phyloP scores from a whole-genome alignment of 164 flowering plant species.

The Piper betle region DNA sequence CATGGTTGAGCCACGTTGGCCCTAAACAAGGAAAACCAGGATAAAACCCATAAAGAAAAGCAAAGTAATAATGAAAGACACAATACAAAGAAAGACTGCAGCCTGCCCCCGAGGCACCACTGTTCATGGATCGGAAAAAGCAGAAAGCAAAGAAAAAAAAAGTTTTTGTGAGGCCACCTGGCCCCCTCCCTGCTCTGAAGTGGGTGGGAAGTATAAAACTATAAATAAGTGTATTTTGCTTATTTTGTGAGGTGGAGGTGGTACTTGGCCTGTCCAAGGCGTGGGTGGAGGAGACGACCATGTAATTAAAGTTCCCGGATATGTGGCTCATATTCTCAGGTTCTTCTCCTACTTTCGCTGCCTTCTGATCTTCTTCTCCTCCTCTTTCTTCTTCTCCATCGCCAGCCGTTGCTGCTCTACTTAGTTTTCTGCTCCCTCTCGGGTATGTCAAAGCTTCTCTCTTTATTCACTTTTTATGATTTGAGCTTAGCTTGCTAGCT shows the following conservation, averaged over 20 bases:
- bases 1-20: constrained; percentile 3
- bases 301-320: constrained; percentile 9
- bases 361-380: constrained; percentile 12
- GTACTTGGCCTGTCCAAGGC: constrained; percentile 2
- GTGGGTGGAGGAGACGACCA: constrained; percentile 5
- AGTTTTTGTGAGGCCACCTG: too few species aligned
- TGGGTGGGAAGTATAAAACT: background rate
- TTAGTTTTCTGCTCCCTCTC: background rate
- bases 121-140: background rate
- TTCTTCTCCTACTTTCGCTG: background rate
- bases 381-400: too few species aligned
- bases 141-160: background rate
- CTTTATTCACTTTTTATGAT: too few species aligned
- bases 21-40: background rate
- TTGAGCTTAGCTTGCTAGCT: too few species aligned
- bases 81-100: background rate
- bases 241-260: constrained; percentile 25
- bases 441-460: constrained; percentile 1
- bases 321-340: constrained; percentile 29
- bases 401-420: background rate
- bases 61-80: background rate
- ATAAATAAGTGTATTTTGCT: background rate
- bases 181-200: background rate
- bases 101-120: background rate
- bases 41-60: background rate